Conservation (phyloP, 371 early-diverging fungal species). For the Mucor saturninus region DNA sequence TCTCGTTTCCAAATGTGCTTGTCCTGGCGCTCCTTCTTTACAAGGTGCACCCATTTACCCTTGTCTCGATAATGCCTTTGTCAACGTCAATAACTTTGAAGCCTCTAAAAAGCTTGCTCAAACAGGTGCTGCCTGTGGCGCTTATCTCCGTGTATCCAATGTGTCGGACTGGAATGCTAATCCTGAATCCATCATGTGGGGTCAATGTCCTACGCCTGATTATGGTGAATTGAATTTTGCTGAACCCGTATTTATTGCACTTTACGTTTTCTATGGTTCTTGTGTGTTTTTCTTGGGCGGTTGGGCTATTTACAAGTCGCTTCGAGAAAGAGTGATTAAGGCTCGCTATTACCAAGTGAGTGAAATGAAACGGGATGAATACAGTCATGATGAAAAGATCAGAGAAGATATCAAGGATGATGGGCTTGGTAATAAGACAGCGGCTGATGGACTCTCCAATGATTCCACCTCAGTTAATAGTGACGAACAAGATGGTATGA, state of each 20-base stretch:
- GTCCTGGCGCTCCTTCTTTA: constrained; percentile 45
- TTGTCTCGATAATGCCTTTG: constrained; percentile 23
- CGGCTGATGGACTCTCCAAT: not conserved
- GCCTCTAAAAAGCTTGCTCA: constrained; percentile 49
- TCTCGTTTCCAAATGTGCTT: constrained; percentile 42
- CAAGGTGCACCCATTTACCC: constrained; percentile 29
- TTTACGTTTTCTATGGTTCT: constrained; percentile 64
- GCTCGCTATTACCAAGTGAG: constrained; percentile 11
- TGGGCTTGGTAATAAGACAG: not conserved
- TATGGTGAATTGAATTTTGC: constrained; percentile 47
- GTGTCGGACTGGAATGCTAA: constrained; percentile 48
- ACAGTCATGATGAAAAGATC: constrained; percentile 10
- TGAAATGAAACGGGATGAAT: constrained; percentile 19
- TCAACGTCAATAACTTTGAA: constrained; percentile 50
- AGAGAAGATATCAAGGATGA: not conserved
- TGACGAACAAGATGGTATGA: constrained; percentile 32
- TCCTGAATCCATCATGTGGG: constrained; percentile 49
- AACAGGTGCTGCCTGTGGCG: constrained; percentile 44
- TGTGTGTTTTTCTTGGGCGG: constrained; percentile 54
- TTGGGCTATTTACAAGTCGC: constrained; percentile 66
- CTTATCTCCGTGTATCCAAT: constrained; percentile 25
- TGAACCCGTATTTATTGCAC: constrained; percentile 54
- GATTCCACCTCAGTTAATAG: constrained; percentile 4
- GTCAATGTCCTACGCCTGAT: constrained; percentile 55
- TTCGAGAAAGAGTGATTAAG: constrained; percentile 34